Conservation (phyloP, 768 basidiomycete species). For the Amanita phalloides region DNA sequence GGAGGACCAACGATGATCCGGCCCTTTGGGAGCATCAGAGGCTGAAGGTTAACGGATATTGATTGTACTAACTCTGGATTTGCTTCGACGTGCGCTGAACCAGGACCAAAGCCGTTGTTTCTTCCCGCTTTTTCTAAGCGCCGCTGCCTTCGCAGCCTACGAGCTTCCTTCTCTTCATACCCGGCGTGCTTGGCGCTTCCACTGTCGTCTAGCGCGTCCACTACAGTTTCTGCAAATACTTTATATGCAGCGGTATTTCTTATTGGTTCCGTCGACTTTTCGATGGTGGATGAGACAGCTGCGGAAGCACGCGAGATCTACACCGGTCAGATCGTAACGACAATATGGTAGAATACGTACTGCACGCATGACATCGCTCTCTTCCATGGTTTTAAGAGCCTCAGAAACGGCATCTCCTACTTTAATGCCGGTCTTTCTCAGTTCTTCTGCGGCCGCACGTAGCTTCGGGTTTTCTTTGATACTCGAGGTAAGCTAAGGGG, state of each 20-base stretch:
- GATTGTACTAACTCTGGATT: slow-evolving; percentile 64
- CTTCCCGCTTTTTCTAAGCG: slow-evolving; percentile 83
- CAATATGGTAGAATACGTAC: slow-evolving; percentile 28
- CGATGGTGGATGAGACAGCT: slow-evolving; percentile 78
- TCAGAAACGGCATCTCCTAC: slow-evolving; percentile 91
- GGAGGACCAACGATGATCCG: slow-evolving; percentile 74
- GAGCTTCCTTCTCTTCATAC: slow-evolving; percentile 89
- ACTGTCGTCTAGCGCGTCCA: slow-evolving; percentile 91
- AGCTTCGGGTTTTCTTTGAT: slow-evolving; percentile 94
- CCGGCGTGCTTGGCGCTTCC: slow-evolving; percentile 91
- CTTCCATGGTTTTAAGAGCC: slow-evolving; percentile 88
- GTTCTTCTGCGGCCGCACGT: slow-evolving; percentile 86
- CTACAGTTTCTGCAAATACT: slow-evolving; percentile 73
- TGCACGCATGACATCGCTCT: slow-evolving; percentile 84
- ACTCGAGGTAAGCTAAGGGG: slow-evolving; percentile 69
- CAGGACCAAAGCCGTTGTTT: slow-evolving; percentile 42
- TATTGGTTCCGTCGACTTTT: slow-evolving; percentile 90
- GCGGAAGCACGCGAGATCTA: slow-evolving; percentile 82
- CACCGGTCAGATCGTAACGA: background rate
- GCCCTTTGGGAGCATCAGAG: slow-evolving; percentile 39
- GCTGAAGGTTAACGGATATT: slow-evolving; percentile 1
- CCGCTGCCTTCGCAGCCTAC: slow-evolving; percentile 67
- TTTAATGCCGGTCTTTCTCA: slow-evolving; percentile 81
- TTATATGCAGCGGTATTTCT: slow-evolving; percentile 95
- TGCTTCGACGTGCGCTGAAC: slow-evolving; percentile 37